Evolutionary conservation across 2,329 filamentous ascomycete species (phyloP).

Genomic region (Cercospora brassicicola): DNA sequence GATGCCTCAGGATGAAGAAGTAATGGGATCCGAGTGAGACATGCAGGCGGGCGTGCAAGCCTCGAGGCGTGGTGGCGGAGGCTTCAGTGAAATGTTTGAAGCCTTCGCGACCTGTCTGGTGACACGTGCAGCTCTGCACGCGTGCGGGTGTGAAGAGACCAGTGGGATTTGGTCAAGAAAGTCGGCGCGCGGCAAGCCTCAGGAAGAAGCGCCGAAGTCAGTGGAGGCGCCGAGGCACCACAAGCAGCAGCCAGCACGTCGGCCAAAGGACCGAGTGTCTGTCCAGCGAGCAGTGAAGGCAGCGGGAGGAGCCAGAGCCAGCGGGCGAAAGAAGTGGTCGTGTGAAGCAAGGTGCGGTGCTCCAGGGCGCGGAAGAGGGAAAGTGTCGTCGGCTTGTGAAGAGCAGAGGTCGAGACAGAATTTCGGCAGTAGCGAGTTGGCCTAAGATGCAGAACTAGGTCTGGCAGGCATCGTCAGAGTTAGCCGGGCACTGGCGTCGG

Average conservation of each 20-base stretch:
- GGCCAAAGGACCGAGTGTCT: not conserved
- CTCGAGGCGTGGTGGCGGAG: constrained; percentile 1
- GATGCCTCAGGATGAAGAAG: not conserved
- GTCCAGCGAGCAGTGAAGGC: not conserved
- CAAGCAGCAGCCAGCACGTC: not conserved
- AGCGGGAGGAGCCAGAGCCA: not conserved
- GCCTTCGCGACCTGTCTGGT: not conserved
- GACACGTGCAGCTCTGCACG: constrained; percentile 5
- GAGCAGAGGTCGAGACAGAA: constrained; percentile 4
- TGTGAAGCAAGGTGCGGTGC: not conserved
- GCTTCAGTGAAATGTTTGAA: not conserved
- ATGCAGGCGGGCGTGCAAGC: constrained; percentile 10
- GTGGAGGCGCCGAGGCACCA: not conserved
- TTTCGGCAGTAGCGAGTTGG: constrained; percentile 5
- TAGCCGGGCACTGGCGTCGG: constrained; percentile 2
- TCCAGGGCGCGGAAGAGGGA: not conserved
- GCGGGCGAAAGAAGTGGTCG: not conserved
- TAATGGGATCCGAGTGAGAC: constrained; percentile 9
- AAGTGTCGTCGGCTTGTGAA: not conserved
- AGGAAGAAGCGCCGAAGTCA: not conserved
- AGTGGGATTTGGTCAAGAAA: not conserved
- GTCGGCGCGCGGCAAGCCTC: not conserved
- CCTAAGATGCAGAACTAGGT: constrained; percentile 7
- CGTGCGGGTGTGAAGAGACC: not conserved
- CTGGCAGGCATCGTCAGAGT: constrained; percentile 9